Conservation (phyloP, 2,329 filamentous ascomycete species). For the Bretziella fagacearum region DNA sequence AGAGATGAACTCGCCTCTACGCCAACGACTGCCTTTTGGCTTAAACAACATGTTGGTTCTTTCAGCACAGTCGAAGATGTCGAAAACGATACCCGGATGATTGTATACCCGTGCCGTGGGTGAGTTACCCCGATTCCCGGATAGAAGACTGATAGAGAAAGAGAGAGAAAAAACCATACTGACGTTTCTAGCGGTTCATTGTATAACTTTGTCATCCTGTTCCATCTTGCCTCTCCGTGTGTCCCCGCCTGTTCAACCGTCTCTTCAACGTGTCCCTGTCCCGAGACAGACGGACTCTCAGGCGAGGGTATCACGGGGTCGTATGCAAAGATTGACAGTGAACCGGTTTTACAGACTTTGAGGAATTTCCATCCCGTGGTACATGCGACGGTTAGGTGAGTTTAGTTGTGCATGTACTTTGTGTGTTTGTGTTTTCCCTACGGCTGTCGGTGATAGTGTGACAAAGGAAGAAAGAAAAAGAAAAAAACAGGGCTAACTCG, state of each 20-base stretch:
- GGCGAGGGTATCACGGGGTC: background rate
- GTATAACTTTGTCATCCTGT: slow-evolving; percentile 23
- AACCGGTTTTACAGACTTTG: slow-evolving; percentile 16
- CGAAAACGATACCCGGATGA: slow-evolving; percentile 18
- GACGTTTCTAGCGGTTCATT: slow-evolving; percentile 19
- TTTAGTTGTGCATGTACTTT: background rate
- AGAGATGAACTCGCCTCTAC: slow-evolving; percentile 20
- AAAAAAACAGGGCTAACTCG: background rate
- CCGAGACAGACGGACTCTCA: too few relatives aligned
- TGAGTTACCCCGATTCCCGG: slow-evolving; percentile 16
- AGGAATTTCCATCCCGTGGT: slow-evolving; percentile 16
- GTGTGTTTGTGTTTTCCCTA: too few relatives aligned
- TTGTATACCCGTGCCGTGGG: slow-evolving; percentile 22
- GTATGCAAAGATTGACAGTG: background rate
- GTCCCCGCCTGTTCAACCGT: background rate
- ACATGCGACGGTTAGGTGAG: background rate
- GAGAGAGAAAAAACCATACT: background rate
- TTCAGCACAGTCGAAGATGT: slow-evolving; percentile 15
- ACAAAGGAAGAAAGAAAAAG: too few relatives aligned
- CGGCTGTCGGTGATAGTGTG: too few relatives aligned
- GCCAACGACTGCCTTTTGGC: slow-evolving; percentile 20
- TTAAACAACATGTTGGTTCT: slow-evolving; percentile 17
- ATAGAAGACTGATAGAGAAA: background rate
- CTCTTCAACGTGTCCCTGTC: too few relatives aligned
- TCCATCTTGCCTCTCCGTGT: slow-evolving; percentile 14